Conservation (phyloP, 2,329 filamentous ascomycete genomes). For the Huntiella omanensis region DNA sequence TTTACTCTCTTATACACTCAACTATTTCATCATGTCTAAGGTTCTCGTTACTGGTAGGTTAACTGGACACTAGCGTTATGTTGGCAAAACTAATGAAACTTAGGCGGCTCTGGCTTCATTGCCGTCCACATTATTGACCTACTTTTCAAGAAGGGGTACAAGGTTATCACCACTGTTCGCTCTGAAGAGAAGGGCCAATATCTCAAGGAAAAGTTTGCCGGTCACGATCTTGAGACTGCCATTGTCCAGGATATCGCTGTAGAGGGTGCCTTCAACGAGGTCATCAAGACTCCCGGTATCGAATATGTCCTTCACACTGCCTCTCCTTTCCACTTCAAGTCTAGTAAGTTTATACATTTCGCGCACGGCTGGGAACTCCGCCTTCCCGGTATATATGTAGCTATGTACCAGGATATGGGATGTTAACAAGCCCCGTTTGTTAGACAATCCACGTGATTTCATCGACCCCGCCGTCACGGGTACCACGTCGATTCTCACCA, state of each 20-base stretch:
- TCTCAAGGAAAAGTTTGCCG: conserved; percentile 30
- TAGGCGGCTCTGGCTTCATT: conserved; percentile 34
- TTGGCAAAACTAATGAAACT: not conserved
- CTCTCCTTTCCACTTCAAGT: conserved; percentile 38
- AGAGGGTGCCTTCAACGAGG: conserved; percentile 52
- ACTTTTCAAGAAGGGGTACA: conserved; percentile 30
- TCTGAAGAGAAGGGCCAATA: conserved; percentile 32
- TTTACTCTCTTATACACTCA: too few species aligned
- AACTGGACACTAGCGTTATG: not conserved
- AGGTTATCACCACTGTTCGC: conserved; percentile 37
- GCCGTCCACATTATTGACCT: conserved; percentile 36
- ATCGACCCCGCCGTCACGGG: conserved; percentile 39
- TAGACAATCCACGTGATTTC: conserved; percentile 31
- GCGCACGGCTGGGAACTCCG: not conserved
- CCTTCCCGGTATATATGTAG: not conserved
- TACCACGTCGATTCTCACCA: conserved; percentile 51
- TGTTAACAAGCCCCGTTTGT: not conserved
- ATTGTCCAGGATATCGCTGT: conserved; percentile 65
- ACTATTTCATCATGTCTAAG: conserved; percentile 23
- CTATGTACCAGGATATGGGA: too few species aligned
- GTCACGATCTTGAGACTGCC: conserved; percentile 26
- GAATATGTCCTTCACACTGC: conserved; percentile 42
- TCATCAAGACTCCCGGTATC: conserved; percentile 21
- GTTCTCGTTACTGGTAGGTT: conserved; percentile 26
- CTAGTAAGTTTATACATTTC: conserved; percentile 17